Evolutionary conservation across 2,329 filamentous ascomycete species (phyloP), one percentile per base, ranked within the genome.

Genomic region (Trichothecium roseum): DNA sequence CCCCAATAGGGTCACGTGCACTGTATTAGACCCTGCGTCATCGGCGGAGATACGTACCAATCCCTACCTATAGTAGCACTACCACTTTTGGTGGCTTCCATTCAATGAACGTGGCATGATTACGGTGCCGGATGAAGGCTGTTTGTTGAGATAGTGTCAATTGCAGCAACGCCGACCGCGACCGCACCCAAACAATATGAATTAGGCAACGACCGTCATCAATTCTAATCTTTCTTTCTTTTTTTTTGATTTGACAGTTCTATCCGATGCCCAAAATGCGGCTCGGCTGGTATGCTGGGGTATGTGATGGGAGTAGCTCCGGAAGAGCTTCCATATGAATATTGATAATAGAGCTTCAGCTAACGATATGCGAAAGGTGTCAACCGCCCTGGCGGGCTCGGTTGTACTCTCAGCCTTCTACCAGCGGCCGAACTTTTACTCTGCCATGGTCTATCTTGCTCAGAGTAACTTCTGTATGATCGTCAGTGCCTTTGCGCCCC

Each of bases 351-450:
- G 15, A 29, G n/a, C 28, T 14, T 29, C 28, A 14, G 28, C 28
- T 29, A 29, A 29, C 28, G 13, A 14, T 6, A 16, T 28, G 20
- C 32, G 8, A 12, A 47, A 87, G 83, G 72, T 77, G 59, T 95
- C 89, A 37, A 79, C 83, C 57, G 80, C 79, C 61, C 78, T 94
- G 55, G 89, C 89, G 49, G 81, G 77, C 45, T 76, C 78, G 49
- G 87, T 94, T 40, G 72, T 95, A 41, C 63, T 94, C 39, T 91
- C 88, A 54, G 89, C 91, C 42, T 89, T 96, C 61, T 83, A 91
- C 54, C 85, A 96, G 63, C 78, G 91, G 45, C 81, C 91, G 44
- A 98, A 98, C 63, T 98, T 96, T 69, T 98, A 98, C 65, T 93
- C 89, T 37, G 88, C 91, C 46, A 91, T 87, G 63, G 91, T 98